phyloP scores from a whole-genome alignment of 805 yeast genomes.

The Pichia californica region DNA sequence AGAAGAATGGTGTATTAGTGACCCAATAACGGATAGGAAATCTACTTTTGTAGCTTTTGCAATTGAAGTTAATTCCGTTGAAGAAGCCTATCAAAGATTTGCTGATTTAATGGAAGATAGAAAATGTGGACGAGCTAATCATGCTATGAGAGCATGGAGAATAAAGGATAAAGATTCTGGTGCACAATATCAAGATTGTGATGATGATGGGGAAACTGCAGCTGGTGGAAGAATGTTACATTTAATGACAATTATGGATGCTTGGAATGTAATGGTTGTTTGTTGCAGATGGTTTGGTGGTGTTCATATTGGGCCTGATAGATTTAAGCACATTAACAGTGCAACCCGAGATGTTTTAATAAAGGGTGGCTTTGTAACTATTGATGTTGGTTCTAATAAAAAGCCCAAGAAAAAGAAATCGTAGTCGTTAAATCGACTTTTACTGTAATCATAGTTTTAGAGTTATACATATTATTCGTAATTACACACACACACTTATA shows the following conservation, averaged over 20 bases:
- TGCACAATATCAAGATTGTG: conserved; percentile 71
- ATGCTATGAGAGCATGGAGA: conserved; percentile 86
- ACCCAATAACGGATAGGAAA: conserved; percentile 73
- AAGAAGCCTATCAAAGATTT: conserved; percentile 54
- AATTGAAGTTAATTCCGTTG: conserved; percentile 51
- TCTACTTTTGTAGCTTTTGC: conserved; percentile 83
- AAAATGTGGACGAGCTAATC: conserved; percentile 61
- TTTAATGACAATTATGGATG: conserved; percentile 66
- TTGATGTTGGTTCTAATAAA: conserved; percentile 21
- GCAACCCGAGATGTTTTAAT: conserved; percentile 80
- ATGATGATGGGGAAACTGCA: conserved; percentile 96
- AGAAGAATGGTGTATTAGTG: conserved; percentile 73
- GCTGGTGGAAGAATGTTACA: conserved; percentile 88
- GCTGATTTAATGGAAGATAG: conserved; percentile 53
- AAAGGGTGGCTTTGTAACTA: conserved; percentile 46
- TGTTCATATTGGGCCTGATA: conserved; percentile 81
- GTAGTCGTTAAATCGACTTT: too few species aligned
- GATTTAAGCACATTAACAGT: conserved; percentile 89
- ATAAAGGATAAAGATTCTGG: conserved; percentile 48
- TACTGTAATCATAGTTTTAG: too few species aligned
- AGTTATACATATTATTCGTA: too few species aligned
- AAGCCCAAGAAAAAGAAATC: conserved; percentile 24
- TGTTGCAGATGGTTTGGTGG: conserved; percentile 96
- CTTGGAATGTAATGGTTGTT: conserved; percentile 77
- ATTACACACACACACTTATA: too few species aligned